Conservation (phyloP, 2,329 filamentous ascomycete genomes). For the Setomelanomma holmii region DNA sequence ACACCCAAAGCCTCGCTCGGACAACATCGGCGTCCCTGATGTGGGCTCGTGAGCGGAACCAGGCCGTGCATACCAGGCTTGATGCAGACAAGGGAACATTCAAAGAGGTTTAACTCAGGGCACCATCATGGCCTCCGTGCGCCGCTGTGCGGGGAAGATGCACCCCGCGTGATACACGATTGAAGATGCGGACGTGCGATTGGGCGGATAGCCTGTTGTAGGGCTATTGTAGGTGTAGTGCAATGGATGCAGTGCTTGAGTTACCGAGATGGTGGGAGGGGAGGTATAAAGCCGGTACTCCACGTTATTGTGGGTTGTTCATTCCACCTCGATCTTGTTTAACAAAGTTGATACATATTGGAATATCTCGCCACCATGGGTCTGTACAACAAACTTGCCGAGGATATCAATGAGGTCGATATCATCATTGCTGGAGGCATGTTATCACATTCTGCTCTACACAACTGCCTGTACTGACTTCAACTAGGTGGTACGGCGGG, state of each 20-base stretch:
- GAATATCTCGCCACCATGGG: constrained; percentile 18
- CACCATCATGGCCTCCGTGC: background rate
- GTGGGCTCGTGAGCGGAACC: background rate
- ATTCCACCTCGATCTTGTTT: no score
- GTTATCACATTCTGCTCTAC: no score
- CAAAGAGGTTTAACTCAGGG: background rate
- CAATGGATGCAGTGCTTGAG: background rate
- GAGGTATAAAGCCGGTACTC: background rate
- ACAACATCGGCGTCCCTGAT: background rate
- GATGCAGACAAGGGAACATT: background rate
- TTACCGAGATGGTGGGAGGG: background rate
- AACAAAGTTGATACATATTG: no score
- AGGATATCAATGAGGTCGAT: constrained; percentile 55
- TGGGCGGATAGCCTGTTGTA: no score
- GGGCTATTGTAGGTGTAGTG: background rate
- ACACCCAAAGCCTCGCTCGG: background rate
- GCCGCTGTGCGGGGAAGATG: background rate
- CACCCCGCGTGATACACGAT: background rate
- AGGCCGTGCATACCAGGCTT: background rate
- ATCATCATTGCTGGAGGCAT: constrained; percentile 60
- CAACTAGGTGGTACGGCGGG: constrained; percentile 22
- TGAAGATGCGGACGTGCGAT: background rate
- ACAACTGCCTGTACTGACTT: constrained; percentile 8
- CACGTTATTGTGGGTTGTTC: no score
- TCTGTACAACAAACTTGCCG: constrained; percentile 47